Base-by-base conservation (phyloP, 495 filamentous ascomycete species). In the Hapsidospora chrysogenum region DNA sequence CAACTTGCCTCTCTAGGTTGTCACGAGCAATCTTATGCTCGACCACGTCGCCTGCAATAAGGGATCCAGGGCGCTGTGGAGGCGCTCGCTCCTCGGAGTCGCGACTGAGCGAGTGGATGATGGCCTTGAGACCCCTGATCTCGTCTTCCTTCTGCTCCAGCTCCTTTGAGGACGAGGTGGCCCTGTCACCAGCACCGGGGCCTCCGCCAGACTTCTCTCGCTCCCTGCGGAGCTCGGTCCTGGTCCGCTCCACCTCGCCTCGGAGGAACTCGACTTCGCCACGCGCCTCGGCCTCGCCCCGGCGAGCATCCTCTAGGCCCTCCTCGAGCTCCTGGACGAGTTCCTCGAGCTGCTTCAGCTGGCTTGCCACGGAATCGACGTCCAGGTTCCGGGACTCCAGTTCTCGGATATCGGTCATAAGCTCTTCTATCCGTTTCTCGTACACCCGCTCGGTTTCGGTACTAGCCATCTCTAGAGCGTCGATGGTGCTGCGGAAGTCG, bases 371-470 rank as follows among this genome's bases (percentile, higher is more conserved):
- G 34, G 74, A 77, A 48, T 95, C 82, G 2, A 99, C 81, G 56
- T 96, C 92, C 39, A 86, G 78, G 17, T 74, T 77, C 18, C 80
- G 66, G 31, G 85, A 78, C 36, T 86, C 78, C 2, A 87, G 52
- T 33, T 92, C 84, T 35, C 75, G 70, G 28, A 92, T 70, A 42
- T 95, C 81, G 40, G 80, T 68, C 60, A 85, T 64, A n/a, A 99
- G 60, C 47, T 94, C 85, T 44, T 86, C 80, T 6, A 95, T 76
- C 42, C 76, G 74, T 49, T 83, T 81, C 51, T 96, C 92, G 46
- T 99, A 96, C 5, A 96, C 86, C n/a, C 89, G 70, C 54, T 95
- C 87, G 5, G 89, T 99, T 56, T 99, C 89, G 0, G 85, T 83
- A 45, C 85, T 92, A 6, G 89, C 92, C 58, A 94, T 74, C 57